Conservation (phyloP, 306 rosid genomes). For the Cucurbita moschata region DNA sequence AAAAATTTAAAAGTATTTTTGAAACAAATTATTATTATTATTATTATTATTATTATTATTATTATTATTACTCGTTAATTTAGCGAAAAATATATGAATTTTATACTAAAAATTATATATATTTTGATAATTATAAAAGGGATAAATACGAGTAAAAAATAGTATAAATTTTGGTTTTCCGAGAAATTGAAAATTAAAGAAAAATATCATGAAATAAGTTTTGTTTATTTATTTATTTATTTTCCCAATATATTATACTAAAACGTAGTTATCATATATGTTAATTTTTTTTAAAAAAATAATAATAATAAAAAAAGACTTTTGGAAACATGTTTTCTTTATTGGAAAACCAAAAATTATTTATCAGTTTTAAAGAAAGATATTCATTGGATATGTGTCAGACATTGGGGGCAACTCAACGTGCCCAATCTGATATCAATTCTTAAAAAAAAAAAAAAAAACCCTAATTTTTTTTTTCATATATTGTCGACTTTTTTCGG, state of each 20-base stretch:
- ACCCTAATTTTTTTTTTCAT: neutral
- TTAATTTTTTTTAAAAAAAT: neutral
- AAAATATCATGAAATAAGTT: neutral
- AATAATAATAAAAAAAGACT: neutral
- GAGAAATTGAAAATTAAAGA: neutral
- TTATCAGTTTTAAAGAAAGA: neutral
- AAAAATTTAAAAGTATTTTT: no score
- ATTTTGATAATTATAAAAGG: neutral
- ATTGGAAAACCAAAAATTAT: neutral
- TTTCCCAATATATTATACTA: neutral
- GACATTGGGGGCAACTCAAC: constrained; percentile 33
- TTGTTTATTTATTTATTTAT: neutral
- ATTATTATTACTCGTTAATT: neutral
- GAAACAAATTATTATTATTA: no score
- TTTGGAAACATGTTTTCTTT: neutral
- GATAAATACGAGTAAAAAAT: neutral
- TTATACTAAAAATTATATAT: neutral
- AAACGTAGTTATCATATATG: neutral
- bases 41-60: no score
- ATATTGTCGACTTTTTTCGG: no score
- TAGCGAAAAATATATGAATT: neutral
- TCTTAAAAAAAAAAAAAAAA: neutral
- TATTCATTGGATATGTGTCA: neutral
- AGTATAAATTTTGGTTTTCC: no score
- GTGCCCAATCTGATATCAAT: constrained; percentile 38